These are phyloP conservation scores for Mycosphaerella sp. DNA, from an alignment of 2,329 filamentous ascomycete genomes.

Conservation along the genomic window DNA sequence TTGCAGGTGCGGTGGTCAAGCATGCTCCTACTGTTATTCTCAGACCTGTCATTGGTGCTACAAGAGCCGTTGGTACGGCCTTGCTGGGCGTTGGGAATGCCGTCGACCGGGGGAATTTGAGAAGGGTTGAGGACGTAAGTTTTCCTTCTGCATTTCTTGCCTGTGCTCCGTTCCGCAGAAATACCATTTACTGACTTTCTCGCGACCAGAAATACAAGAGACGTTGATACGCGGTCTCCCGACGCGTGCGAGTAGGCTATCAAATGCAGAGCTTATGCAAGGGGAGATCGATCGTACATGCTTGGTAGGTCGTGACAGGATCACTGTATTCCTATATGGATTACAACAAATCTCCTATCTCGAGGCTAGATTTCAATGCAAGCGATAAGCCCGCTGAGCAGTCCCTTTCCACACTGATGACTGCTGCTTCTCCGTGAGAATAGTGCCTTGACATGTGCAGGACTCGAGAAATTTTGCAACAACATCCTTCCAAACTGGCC, in stretches of 20 bases:
- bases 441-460: too few relatives aligned
- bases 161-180: conserved; percentile 27
- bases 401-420: neutral
- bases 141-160: neutral
- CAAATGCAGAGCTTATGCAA: too few relatives aligned
- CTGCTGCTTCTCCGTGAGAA: neutral
- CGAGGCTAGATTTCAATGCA: neutral
- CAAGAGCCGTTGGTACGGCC: conserved; percentile 81
- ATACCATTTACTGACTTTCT: conserved; percentile 24
- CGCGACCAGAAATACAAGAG: neutral
- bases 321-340: too few relatives aligned
- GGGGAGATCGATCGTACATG: too few relatives aligned
- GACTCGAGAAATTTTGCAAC: conserved; percentile 58
- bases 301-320: too few relatives aligned
- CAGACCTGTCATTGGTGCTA: conserved; percentile 81
- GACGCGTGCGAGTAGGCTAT: neutral
- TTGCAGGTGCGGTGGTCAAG: conserved; percentile 68
- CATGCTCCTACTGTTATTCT: conserved; percentile 91
- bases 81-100: conserved; percentile 88
- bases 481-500: conserved; percentile 68
- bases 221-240: neutral
- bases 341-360: too few relatives aligned
- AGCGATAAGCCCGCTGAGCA: neutral
- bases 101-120: conserved; percentile 73
- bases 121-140: conserved; percentile 84